Conservation (phyloP, 2,329 filamentous ascomycete species). For the Penicillium capsulatum region DNA sequence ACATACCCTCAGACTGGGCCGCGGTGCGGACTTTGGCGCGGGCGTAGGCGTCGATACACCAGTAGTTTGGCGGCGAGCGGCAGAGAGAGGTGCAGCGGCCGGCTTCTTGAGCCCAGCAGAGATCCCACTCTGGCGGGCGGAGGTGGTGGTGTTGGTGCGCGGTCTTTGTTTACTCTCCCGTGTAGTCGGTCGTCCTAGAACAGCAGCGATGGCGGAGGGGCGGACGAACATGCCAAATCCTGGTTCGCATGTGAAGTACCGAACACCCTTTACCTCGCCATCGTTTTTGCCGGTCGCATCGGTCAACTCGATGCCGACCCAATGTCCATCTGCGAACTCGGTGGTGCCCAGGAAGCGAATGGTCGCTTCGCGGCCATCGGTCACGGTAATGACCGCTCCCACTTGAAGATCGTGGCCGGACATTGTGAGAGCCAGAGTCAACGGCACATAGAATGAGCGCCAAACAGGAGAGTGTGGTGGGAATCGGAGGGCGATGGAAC, state of each 20-base stretch:
- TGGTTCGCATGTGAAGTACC: slow-evolving; percentile 77
- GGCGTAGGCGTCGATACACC: slow-evolving; percentile 68
- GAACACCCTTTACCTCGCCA: slow-evolving; percentile 78
- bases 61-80: slow-evolving; percentile 62
- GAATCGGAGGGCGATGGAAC: slow-evolving; percentile 2
- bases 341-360: slow-evolving; percentile 80
- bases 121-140: slow-evolving; percentile 19
- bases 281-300: slow-evolving; percentile 86
- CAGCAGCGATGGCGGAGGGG: slow-evolving; percentile 61
- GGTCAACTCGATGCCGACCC: slow-evolving; percentile 85
- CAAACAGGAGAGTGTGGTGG: slow-evolving; percentile 4
- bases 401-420: slow-evolving; percentile 32
- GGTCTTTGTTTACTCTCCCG: slow-evolving; percentile 38
- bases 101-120: slow-evolving; percentile 40
- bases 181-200: slow-evolving; percentile 36
- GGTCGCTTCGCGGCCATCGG: slow-evolving; percentile 69
- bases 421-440: slow-evolving; percentile 13
- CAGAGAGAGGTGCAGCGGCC: slow-evolving; percentile 50
- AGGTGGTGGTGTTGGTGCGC: slow-evolving; percentile 28
- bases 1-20: slow-evolving; percentile 39
- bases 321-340: slow-evolving; percentile 74
- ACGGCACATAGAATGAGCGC: slow-evolving; percentile 8
- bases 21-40: slow-evolving; percentile 49
- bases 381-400: slow-evolving; percentile 74
- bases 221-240: slow-evolving; percentile 82